A percentile compares a stretch with the other conserved stretches of the same genome.
Conservation (phyloP, 2,329 filamentous ascomycete genomes). For the Ascocoryne sarcoides region DNA sequence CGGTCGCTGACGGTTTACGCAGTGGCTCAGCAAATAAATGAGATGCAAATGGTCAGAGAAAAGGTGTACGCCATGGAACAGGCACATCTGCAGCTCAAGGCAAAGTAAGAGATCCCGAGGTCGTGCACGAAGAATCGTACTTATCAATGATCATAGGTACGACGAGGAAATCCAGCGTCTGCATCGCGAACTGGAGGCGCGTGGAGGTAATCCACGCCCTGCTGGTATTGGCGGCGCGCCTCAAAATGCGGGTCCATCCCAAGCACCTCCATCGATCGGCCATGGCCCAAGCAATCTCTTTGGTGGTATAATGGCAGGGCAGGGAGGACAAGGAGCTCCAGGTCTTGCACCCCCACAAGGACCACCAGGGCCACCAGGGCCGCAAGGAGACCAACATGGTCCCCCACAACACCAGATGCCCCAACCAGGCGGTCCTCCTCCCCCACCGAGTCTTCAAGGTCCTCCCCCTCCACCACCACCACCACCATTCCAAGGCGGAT, state of each 20-base stretch:
- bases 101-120: constrained; percentile 60
- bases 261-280: constrained; percentile 75
- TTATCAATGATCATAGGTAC: constrained; percentile 52
- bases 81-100: constrained; percentile 77
- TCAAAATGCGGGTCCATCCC: constrained; percentile 70
- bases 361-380: constrained; percentile 65
- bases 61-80: constrained; percentile 94
- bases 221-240: constrained; percentile 64
- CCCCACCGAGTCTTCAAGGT: constrained; percentile 25
- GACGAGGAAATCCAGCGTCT: constrained; percentile 84
- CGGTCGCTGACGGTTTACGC: neutral
- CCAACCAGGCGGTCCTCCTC: constrained; percentile 56
- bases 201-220: constrained; percentile 53
- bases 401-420: constrained; percentile 55
- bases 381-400: constrained; percentile 52
- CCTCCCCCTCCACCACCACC: constrained; percentile 6
- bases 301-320: constrained; percentile 89
- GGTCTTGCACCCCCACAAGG: constrained; percentile 66
- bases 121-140: neutral
- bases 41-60: constrained; percentile 88
- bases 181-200: constrained; percentile 75
- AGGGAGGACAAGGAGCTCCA: constrained; percentile 71
- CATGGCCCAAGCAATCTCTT: constrained; percentile 87
- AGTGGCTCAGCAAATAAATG: constrained; percentile 87
- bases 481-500: constrained; percentile 52